phyloP scores from a whole-genome alignment of 148 eudicot species.

The Rhododendron ovatum region DNA sequence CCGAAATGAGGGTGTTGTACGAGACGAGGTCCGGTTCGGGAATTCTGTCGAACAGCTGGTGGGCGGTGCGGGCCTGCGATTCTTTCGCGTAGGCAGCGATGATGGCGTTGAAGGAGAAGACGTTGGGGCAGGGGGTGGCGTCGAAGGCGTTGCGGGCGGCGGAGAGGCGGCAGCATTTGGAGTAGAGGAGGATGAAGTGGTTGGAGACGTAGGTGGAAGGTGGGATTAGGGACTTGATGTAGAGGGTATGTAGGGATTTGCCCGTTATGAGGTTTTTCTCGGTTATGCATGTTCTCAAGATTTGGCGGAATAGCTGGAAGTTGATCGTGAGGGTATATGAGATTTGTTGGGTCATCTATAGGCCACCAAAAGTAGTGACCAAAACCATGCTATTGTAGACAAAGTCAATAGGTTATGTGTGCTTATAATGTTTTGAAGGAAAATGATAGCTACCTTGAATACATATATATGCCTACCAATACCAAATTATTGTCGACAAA shows the following conservation, averaged over 20 bases:
- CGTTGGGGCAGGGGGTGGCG: slow-evolving; percentile 47
- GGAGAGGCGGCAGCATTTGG: slow-evolving; percentile 56
- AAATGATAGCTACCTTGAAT: neutral
- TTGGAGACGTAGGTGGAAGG: slow-evolving; percentile 63
- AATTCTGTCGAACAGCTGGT: slow-evolving; percentile 72
- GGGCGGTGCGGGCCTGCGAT: slow-evolving; percentile 39
- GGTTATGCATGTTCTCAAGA: slow-evolving; percentile 53
- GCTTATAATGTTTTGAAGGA: neutral
- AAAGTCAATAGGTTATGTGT: neutral
- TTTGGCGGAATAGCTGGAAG: slow-evolving; percentile 29
- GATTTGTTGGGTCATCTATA: slow-evolving; percentile 46
- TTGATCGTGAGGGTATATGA: slow-evolving; percentile 16
- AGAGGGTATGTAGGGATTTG: slow-evolving; percentile 54
- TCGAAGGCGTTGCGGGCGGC: slow-evolving; percentile 50
- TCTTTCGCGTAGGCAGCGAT: slow-evolving; percentile 55
- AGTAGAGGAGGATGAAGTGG: slow-evolving; percentile 78
- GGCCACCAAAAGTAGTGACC: neutral
- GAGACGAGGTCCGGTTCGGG: slow-evolving; percentile 70
- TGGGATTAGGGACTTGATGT: slow-evolving; percentile 51
- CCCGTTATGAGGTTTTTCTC: slow-evolving; percentile 47
- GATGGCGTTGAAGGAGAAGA: slow-evolving; percentile 70
- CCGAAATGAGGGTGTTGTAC: slow-evolving; percentile 66
- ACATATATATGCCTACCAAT: neutral
- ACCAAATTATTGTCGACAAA: too few relatives aligned
- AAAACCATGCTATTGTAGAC: neutral